A percentile compares a stretch with the other conserved stretches of the same genome.
Evolutionary conservation across 805 yeast species (phyloP).

Genomic region (Saccharomyces kudriavzevii): DNA sequence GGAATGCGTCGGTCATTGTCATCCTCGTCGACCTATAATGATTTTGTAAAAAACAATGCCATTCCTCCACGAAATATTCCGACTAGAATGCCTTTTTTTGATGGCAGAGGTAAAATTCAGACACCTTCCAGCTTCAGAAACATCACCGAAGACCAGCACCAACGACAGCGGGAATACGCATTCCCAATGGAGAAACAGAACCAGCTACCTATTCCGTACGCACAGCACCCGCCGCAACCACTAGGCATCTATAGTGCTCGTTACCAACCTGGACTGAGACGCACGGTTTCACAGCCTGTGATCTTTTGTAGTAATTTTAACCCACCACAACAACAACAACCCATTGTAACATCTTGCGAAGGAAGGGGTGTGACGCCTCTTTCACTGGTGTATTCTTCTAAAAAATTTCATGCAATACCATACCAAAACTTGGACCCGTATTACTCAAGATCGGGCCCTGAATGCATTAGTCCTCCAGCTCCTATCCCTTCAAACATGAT

Average conservation of each 20-base stretch:
- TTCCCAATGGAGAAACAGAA: not conserved
- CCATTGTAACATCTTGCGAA: not conserved
- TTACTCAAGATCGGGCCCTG: not conserved
- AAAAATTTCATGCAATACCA: not conserved
- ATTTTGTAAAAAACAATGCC: not conserved
- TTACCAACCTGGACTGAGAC: not conserved
- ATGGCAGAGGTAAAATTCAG: not conserved
- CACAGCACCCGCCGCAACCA: not conserved
- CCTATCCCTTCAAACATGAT: not conserved
- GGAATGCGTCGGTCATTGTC: not conserved
- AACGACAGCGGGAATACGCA: conserved; percentile 4
- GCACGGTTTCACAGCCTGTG: not conserved
- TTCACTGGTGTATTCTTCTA: not conserved
- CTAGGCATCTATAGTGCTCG: not conserved
- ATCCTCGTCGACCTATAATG: not conserved
- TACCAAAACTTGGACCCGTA: not conserved
- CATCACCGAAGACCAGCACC: conserved; percentile 9
- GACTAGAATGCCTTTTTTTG: not conserved
- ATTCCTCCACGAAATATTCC: not conserved
- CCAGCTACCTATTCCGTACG: not conserved
- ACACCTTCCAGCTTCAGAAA: not conserved
- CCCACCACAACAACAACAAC: not conserved
- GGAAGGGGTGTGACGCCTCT: not conserved
- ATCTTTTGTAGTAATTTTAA: not conserved
- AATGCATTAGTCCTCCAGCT: not conserved